Conservation (phyloP, 2,329 filamentous ascomycete genomes). For the Fusarium ambrosium region DNA sequence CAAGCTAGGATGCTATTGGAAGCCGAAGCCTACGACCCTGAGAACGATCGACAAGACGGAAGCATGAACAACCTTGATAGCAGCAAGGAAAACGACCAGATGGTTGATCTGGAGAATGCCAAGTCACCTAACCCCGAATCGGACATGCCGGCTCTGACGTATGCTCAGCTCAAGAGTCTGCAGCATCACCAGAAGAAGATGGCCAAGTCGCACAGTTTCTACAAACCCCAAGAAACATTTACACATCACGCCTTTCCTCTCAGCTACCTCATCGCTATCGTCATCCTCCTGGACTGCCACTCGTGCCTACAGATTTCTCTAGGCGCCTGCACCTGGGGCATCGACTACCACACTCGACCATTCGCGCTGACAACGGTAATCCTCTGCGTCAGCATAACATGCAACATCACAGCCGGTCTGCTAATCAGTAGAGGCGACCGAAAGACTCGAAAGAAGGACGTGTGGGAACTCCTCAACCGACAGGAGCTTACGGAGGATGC, state of each 20-base stretch:
- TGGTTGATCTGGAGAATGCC: slow-evolving; percentile 57
- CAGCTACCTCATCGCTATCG: slow-evolving; percentile 79
- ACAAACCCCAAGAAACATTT: slow-evolving; percentile 87
- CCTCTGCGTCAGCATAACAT: slow-evolving; percentile 81
- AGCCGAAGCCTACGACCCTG: slow-evolving; percentile 23
- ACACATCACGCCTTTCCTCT: slow-evolving; percentile 87
- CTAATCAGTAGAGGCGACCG: slow-evolving; percentile 83
- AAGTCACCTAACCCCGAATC: slow-evolving; percentile 55
- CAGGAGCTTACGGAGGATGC: slow-evolving; percentile 79
- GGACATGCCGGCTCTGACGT: slow-evolving; percentile 73
- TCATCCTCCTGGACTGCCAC: slow-evolving; percentile 84
- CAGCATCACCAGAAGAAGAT: slow-evolving; percentile 85
- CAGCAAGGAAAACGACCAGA: slow-evolving; percentile 55
- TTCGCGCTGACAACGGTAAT: slow-evolving; percentile 84
- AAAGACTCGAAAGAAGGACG: slow-evolving; percentile 86
- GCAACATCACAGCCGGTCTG: slow-evolving; percentile 82
- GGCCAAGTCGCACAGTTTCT: slow-evolving; percentile 86
- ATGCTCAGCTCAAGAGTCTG: slow-evolving; percentile 76
- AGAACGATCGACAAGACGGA: slow-evolving; percentile 20
- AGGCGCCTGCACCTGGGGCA: slow-evolving; percentile 83
- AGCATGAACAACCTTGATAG: slow-evolving; percentile 52
- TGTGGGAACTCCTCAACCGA: slow-evolving; percentile 80
- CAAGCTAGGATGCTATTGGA: slow-evolving; percentile 39
- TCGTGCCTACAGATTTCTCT: slow-evolving; percentile 85
- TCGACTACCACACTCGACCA: slow-evolving; percentile 77